phyloP scores from a whole-genome alignment of 768 basidiomycete genomes.

The Leccinum variicolor region DNA sequence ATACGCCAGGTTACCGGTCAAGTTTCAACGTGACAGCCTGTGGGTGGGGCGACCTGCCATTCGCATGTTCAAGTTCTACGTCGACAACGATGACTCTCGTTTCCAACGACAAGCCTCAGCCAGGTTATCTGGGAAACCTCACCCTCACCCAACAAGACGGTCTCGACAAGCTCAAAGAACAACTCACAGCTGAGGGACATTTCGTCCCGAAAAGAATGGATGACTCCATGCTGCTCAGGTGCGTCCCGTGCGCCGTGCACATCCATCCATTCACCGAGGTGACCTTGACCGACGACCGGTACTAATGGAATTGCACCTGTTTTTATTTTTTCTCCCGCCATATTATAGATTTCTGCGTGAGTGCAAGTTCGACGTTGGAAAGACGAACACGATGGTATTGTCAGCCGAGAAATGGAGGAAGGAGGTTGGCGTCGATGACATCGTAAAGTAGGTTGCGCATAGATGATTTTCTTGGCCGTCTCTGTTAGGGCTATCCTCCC shows the following conservation, averaged over 20 bases:
- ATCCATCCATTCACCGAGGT: not conserved
- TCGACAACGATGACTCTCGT: constrained; percentile 30
- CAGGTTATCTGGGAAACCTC: constrained; percentile 81
- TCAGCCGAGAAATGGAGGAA: constrained; percentile 86
- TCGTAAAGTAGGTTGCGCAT: constrained; percentile 50
- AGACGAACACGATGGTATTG: constrained; percentile 82
- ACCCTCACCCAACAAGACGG: constrained; percentile 55
- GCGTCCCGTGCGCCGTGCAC: not conserved
- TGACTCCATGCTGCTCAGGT: constrained; percentile 66
- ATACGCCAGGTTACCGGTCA: too few relatives aligned
- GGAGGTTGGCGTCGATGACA: constrained; percentile 76
- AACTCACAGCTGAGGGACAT: constrained; percentile 55
- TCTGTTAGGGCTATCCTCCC: not conserved
- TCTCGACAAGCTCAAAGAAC: constrained; percentile 64
- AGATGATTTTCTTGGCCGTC: too few relatives aligned
- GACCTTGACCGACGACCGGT: not conserved
- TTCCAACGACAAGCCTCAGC: constrained; percentile 59
- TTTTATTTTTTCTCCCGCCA: not conserved
- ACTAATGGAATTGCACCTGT: too few relatives aligned
- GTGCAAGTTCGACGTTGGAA: constrained; percentile 82
- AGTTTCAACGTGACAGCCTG: too few relatives aligned
- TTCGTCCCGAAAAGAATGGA: constrained; percentile 67
- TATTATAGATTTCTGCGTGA: constrained; percentile 82
- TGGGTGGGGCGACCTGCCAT: not conserved
- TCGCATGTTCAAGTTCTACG: too few relatives aligned